A percentile compares a stretch with the other conserved stretches of the same genome.
phyloP scores from a whole-genome alignment of 2,329 filamentous ascomycete species.

The Colletotrichum gigasporum region DNA sequence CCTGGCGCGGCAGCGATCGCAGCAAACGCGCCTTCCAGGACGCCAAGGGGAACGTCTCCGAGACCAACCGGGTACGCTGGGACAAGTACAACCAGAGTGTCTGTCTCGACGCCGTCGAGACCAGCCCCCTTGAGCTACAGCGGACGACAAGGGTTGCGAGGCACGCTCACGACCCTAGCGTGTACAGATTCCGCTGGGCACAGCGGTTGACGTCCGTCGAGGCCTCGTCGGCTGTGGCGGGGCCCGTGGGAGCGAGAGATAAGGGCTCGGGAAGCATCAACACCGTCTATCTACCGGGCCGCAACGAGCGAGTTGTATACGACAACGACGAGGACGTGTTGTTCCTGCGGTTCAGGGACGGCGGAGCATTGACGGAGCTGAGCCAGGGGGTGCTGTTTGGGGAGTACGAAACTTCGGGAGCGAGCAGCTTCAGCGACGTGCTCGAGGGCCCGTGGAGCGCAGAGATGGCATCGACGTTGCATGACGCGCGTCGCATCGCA shows the following conservation, averaged over 20 bases:
- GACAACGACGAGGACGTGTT: conserved; percentile 38
- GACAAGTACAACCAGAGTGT: conserved; percentile 19
- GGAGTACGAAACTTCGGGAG: conserved; percentile 17
- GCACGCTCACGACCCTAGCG: conserved; percentile 16
- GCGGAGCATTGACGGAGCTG: conserved; percentile 13
- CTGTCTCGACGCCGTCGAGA: conserved; percentile 25
- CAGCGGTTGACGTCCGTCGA: conserved; percentile 29
- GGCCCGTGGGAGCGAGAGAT: not conserved
- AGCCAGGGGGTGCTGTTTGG: conserved; percentile 16
- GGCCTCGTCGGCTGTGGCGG: not conserved
- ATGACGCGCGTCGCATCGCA: conserved; percentile 37
- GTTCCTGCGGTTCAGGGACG: conserved; percentile 39
- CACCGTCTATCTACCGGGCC: conserved; percentile 38
- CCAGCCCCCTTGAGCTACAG: not conserved
- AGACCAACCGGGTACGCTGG: not conserved
- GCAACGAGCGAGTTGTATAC: conserved; percentile 35
- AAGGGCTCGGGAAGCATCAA: conserved; percentile 32
- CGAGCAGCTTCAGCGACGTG: conserved; percentile 29
- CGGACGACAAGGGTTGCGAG: conserved; percentile 10
- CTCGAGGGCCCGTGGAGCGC: conserved; percentile 42
- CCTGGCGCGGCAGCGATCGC: conserved; percentile 26
- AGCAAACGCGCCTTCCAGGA: conserved; percentile 11
- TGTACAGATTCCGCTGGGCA: not conserved
- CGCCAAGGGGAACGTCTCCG: not conserved
- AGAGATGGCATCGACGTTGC: conserved; percentile 38